phyloP scores from a whole-genome alignment of 208 protist species.

The Leishmania guyanensis region DNA sequence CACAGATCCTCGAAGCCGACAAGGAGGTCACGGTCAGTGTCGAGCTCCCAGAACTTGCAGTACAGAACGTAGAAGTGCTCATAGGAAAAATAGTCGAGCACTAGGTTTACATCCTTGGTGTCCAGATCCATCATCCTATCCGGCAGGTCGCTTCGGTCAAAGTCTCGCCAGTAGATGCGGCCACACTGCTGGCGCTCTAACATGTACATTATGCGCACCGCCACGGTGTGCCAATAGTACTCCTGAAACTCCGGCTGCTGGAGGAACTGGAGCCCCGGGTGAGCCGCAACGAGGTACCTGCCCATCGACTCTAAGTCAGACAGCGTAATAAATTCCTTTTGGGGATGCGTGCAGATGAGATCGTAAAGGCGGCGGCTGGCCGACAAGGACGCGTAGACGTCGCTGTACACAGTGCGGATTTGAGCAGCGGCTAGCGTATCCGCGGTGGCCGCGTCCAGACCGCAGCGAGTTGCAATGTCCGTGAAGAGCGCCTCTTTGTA shows the following conservation, averaged over 20 bases:
- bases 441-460: constrained; percentile 21
- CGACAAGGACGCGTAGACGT: constrained; percentile 53
- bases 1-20: constrained; percentile 89
- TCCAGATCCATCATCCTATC: constrained; percentile 85
- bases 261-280: constrained; percentile 95
- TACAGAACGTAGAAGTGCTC: constrained; percentile 99
- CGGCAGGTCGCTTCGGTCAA: constrained; percentile 84
- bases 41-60: constrained; percentile 99
- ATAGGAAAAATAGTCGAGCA: constrained; percentile 96
- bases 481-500: constrained; percentile 81
- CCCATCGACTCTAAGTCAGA: constrained; percentile 68
- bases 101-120: constrained; percentile 87
- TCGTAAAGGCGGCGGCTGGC: constrained; percentile 79
- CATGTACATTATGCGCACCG: constrained; percentile 95
- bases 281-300: constrained; percentile 78
- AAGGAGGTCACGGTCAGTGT: constrained; percentile 94
- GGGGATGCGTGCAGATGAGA: constrained; percentile 55
- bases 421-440: constrained; percentile 56
- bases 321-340: constrained; percentile 62
- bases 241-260: constrained; percentile 96
- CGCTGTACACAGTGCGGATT: constrained; percentile 61
- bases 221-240: constrained; percentile 95
- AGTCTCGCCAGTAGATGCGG: constrained; percentile 81
- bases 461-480: constrained; percentile 48
- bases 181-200: constrained; percentile 83